These are phyloP conservation scores for Neofusicoccum ribis DNA, from an alignment of 2,329 filamentous ascomycete genomes.

Conservation along the genomic window DNA sequence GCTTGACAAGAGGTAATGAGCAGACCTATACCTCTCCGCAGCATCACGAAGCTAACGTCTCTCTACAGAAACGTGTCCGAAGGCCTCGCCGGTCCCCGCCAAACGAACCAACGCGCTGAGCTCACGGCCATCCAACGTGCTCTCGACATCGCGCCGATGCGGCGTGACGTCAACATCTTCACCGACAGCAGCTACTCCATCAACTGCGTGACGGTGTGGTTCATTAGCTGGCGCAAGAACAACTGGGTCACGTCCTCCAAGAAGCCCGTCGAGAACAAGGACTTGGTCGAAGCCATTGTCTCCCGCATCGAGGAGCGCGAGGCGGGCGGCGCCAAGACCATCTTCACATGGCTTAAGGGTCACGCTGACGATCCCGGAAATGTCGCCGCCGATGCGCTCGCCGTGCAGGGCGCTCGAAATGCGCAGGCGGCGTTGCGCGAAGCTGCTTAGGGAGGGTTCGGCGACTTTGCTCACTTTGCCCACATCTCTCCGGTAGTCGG, in stretches of 20 bases:
- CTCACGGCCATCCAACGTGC: slow-evolving; percentile 84
- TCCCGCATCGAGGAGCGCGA: slow-evolving; percentile 70
- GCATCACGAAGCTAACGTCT: slow-evolving; percentile 9
- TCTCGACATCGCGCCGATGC: slow-evolving; percentile 69
- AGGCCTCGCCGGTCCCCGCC: slow-evolving; percentile 67
- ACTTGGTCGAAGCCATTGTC: slow-evolving; percentile 74
- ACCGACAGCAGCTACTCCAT: slow-evolving; percentile 93
- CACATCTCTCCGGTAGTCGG: too few species aligned
- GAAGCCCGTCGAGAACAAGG: slow-evolving; percentile 79
- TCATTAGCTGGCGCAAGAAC: slow-evolving; percentile 70
- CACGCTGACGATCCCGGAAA: slow-evolving; percentile 76
- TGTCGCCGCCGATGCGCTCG: slow-evolving; percentile 74
- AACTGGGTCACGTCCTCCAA: slow-evolving; percentile 73
- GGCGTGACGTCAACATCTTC: slow-evolving; percentile 71
- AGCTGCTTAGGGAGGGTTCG: not conserved
- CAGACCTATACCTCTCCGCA: not conserved
- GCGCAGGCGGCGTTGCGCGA: slow-evolving; percentile 23
- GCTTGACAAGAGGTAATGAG: slow-evolving; percentile 54
- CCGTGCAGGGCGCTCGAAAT: slow-evolving; percentile 63
- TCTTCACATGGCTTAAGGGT: slow-evolving; percentile 88
- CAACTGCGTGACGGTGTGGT: slow-evolving; percentile 86
- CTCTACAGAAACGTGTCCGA: slow-evolving; percentile 68
- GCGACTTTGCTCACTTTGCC: not conserved
- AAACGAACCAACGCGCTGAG: slow-evolving; percentile 95
- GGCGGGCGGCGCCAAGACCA: slow-evolving; percentile 58